A percentile compares a stretch with the other conserved stretches of the same genome.
Conservation (phyloP, 139 green algal genomes). For the Chlorella sp. region DNA sequence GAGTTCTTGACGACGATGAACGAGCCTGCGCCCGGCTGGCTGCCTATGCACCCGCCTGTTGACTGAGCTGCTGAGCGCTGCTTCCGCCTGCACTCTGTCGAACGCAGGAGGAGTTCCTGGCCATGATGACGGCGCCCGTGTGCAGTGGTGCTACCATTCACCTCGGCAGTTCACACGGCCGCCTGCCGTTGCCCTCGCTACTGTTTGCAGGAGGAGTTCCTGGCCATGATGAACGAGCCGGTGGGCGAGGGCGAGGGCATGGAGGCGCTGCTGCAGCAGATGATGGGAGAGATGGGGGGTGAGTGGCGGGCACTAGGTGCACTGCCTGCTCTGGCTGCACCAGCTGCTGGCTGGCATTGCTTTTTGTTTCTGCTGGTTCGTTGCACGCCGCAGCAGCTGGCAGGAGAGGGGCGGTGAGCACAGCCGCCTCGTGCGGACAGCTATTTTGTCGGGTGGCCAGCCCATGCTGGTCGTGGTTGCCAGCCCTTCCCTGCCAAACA, state of each 20-base stretch:
- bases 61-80: no score
- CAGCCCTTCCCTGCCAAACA: no score
- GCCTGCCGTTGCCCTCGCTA: background rate
- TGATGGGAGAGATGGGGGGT: conserved; percentile 37
- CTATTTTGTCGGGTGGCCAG: no score
- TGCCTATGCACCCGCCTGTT: no score
- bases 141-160: no score
- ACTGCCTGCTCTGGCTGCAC: background rate
- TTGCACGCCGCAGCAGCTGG: conserved; percentile 45
- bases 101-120: conserved; percentile 89
- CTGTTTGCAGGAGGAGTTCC: conserved; percentile 79
- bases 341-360: background rate
- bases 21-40: no score
- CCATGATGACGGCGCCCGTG: conserved; percentile 86
- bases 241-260: conserved; percentile 29
- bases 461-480: no score
- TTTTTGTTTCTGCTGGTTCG: no score
- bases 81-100: no score
- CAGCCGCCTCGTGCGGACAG: no score
- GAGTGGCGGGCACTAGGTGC: background rate
- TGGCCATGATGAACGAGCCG: conserved; percentile 91
- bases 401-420: conserved; percentile 31
- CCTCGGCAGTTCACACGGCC: no score
- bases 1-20: no score
- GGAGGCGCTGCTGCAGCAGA: conserved; percentile 45